A percentile compares a stretch with the other conserved stretches of the same genome.
Evolutionary conservation across 129 eudicot genomes (phyloP).

Genomic region (Flaveria ramosissima): DNA sequence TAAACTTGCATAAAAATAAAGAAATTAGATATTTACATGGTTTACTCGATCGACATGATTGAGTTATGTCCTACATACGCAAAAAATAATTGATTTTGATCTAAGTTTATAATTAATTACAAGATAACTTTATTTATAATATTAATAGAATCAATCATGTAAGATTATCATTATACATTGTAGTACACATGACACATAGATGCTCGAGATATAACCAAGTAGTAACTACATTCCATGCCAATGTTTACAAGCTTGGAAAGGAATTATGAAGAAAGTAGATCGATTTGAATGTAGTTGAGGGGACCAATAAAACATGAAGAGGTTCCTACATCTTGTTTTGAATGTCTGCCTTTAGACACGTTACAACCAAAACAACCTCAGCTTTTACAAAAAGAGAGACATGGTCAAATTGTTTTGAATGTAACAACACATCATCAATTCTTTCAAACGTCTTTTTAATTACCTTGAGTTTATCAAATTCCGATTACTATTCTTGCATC

Average conservation of each 20-base stretch:
- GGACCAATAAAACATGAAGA: conserved; percentile 37
- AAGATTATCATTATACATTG: no score
- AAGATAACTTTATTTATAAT: no score
- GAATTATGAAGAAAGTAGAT: conserved; percentile 10
- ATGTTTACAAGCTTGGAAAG: neutral
- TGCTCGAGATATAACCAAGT: neutral
- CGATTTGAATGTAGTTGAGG: neutral
- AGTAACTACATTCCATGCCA: conserved; percentile 5
- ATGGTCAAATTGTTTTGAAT: conserved; percentile 34
- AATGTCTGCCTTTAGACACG: conserved; percentile 45
- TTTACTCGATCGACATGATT: no score
- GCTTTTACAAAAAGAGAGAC: conserved; percentile 39
- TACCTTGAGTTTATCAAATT: conserved; percentile 17
- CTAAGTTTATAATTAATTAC: no score
- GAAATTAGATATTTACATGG: no score
- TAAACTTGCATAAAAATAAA: no score
- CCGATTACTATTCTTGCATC: conserved; percentile 5
- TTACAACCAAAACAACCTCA: conserved; percentile 40
- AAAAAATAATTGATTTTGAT: no score
- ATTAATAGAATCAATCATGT: no score
- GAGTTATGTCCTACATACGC: no score
- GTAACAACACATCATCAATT: conserved; percentile 29
- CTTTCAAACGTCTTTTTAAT: conserved; percentile 17
- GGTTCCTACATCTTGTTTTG: conserved; percentile 37
- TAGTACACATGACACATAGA: no score